A percentile compares a stretch with the other conserved stretches of the same genome.
Evolutionary conservation across 2,329 filamentous ascomycete genomes (phyloP).

Genomic region (Pseudocercospora cruenta): DNA sequence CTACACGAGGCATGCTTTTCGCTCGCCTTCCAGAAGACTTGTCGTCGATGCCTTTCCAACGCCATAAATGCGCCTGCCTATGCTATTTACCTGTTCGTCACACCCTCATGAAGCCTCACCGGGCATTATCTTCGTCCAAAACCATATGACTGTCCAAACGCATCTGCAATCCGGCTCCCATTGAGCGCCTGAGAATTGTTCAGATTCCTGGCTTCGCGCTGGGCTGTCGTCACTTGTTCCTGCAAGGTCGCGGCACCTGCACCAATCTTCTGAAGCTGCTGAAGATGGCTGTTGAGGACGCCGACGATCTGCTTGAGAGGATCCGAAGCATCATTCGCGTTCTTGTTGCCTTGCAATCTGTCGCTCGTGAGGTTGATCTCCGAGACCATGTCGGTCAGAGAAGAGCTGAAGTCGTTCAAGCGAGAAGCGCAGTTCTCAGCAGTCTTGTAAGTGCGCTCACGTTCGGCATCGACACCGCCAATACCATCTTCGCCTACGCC

Average conservation of each 20-base stretch:
- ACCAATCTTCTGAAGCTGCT: constrained; percentile 92
- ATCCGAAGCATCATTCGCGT: constrained; percentile 45
- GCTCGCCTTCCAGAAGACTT: not conserved
- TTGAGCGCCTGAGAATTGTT: constrained; percentile 49
- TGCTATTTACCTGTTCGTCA: not conserved
- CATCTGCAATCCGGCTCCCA: constrained; percentile 72
- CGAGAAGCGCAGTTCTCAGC: constrained; percentile 91
- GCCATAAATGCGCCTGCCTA: not conserved
- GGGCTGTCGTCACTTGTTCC: constrained; percentile 78
- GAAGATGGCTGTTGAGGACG: constrained; percentile 89
- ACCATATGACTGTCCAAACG: constrained; percentile 83
- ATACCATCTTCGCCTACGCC: constrained; percentile 56
- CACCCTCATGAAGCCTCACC: not conserved
- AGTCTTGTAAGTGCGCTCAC: constrained; percentile 90
- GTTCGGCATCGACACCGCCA: constrained; percentile 89
- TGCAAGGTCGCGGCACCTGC: constrained; percentile 79
- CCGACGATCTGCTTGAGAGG: constrained; percentile 93
- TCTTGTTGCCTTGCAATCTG: constrained; percentile 73
- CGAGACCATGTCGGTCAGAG: constrained; percentile 93
- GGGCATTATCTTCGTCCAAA: constrained; percentile 64
- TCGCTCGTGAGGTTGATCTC: constrained; percentile 95
- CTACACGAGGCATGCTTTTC: not conserved
- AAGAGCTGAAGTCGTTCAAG: constrained; percentile 90
- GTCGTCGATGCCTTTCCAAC: not conserved
- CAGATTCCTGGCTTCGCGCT: constrained; percentile 71